Evolutionary conservation across 148 eudicot species (phyloP), one percentile per base, ranked within the genome.

Genomic region (Beta vulgaris): DNA sequence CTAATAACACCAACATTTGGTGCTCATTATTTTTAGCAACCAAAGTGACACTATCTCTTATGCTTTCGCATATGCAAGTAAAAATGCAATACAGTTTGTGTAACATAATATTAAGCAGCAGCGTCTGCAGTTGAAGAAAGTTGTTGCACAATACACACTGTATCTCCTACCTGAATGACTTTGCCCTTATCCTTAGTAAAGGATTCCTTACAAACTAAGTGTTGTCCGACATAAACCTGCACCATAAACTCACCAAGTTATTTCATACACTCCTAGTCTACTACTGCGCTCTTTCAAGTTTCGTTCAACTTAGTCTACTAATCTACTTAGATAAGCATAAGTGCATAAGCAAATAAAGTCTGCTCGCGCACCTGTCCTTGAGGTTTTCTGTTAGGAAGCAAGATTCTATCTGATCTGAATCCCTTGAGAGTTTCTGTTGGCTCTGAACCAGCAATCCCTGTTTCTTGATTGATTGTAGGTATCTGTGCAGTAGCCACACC

Each of bases 141-240:
- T 79, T 74, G 82, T 39, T 85, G 76, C 48, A 80, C 73, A 37
- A 94, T 91, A 72, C 58, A 71, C 43, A 92, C 82, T 34, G 89
- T 90, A 84, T 93, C 95, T 28, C 98, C 98, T 25, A 93, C 86
- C 71, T 76, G 86, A 36, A 93, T 54, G 29, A 74, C 74, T 85
- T 80, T 84, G 48, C 84, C 86, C 63, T 72, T 82, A 65, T 83
- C 90, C 64, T 71, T 83, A 73, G 79, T 57, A 61, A 71, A 73
- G 66, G 86, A 79, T 15, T 92, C 93, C 48, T 76, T 78, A 74
- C 97, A 94, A 7, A 94, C 91, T 78, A 92, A 36, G 79, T 87
- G 85, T 78, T 94, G 97, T 43, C 98, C 98, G 69, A 91, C 86
- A 80, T 87, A 91, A 37, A 90, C 91, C 97, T 94, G 90, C 79